Evolutionary conservation across 768 basidiomycete genomes (phyloP), one percentile per base, ranked within the genome.

Genomic region (Macrocybe gigantea): DNA sequence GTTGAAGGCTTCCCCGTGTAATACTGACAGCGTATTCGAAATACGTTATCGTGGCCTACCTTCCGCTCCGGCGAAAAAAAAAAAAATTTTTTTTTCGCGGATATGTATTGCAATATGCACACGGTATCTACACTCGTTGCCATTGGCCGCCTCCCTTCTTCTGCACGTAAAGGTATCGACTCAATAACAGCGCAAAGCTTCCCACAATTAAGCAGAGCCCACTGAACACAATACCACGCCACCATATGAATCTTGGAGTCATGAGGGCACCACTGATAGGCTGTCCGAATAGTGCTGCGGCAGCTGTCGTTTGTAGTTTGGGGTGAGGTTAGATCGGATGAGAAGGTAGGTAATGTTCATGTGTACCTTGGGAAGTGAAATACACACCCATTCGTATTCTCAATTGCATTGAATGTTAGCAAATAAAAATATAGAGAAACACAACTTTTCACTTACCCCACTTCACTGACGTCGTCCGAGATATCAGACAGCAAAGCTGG

Each of bases 201-300:
- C 55, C 55, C 14, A 46, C 47, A 6, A 44, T 38, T 8, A 56
- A 48, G 43, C 55, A 56, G 6, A 56, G 48, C 13, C 57, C 59
- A 13, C 48, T 47, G 37, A 57, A 55, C 7, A 53, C 46, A 11
- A 64, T 64, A 5, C 39, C 56, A 38, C 65, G 60, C 58, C 66
- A 61, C 57, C 68, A 68, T 10, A 56, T 47, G 22, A 60, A 62
- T 8, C 45, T 36, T 3, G 48, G 51, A 1, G 61, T 60, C 14
- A 62, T 44, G 2, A 62, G 49, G 7, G 61, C 59, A 35, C 61
- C 61, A 32, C 56, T 57, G 35, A 62, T 55, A 4, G 61, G 61
- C 22, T 56, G 56, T 1, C 61, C 61, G 31, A 55, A 60, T 13
- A 62, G 55, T 5, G 57, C 47, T 7, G 57, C 49, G 29, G 34